Base-by-base conservation (phyloP, 495 filamentous ascomycete genomes). In the Darksidea phi region DNA sequence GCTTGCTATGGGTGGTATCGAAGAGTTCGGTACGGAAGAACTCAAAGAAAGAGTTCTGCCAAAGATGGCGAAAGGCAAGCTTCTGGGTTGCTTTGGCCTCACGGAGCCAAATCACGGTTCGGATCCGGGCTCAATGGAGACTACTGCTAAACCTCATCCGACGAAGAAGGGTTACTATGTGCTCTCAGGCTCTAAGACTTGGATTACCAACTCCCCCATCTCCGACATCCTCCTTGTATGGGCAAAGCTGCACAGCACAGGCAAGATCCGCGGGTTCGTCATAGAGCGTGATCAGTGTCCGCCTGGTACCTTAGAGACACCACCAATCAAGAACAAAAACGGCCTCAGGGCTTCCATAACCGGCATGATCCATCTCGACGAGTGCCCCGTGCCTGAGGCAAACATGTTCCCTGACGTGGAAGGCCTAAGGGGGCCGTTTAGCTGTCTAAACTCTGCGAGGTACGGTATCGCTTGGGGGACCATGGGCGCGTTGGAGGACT, bases 171-270 rank as follows among this genome's bases (percentile, higher is more conserved):
- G 91, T 3, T 88, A 89, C 67, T 88, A 88, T 53, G 80, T 86
- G 34, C 75, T 98, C 32, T 88, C 83, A 42, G 94, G 94, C 1
- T 79, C 89, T 42, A 98, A 98, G 80, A 97, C 95, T 0, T 98
- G 94, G 94, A 98, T 98, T 68, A 97, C 94, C 43, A 98, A 97
- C 78, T 93, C 89, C 11, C 94, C 94, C 25, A 96, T 97, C 63
- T 83, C 91, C 5, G 93, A 98, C 68, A 76, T 98, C 12, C 75
- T 97, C 53, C 75, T 98, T 50, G 88, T 98, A 7, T 98, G 94
- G 94, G 94, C 93, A 5, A 97, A 96, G 76, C 77, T 95, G 41
- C 82, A 94, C 60, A 84, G 82, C 48, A 95, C 89, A 15, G 91
- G 91, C 38, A 96, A 95, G 78, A 97, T 98, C 70, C 84, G 88